Conservation (phyloP, 1,284 basidiomycete genomes). For the Neolentinus lepideus region DNA sequence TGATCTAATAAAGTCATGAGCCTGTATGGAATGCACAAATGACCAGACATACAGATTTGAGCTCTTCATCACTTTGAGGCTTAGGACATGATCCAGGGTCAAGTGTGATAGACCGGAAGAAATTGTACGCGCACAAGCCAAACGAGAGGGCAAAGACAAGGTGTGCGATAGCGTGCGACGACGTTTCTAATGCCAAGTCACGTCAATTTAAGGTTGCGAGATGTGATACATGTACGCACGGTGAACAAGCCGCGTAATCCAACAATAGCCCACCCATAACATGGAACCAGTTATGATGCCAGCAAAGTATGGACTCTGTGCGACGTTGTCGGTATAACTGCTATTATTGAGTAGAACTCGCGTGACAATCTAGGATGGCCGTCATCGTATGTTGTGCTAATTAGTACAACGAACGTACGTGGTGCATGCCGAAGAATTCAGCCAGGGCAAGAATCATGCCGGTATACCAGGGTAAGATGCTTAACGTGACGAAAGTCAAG, state of each 20-base stretch:
- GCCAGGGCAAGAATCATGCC: constrained; percentile 77
- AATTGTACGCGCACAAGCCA: constrained; percentile 78
- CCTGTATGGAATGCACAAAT: constrained; percentile 3
- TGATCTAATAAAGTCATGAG: constrained; percentile 41
- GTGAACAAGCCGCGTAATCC: constrained; percentile 69
- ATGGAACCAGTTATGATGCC: constrained; percentile 86
- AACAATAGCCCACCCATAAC: constrained; percentile 82
- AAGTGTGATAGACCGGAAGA: constrained; percentile 82
- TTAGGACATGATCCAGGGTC: constrained; percentile 90
- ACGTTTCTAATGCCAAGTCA: constrained; percentile 44
- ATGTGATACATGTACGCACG: constrained; percentile 34
- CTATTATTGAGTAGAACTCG: constrained; percentile 75
- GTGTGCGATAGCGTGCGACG: constrained; percentile 71
- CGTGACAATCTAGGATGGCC: constrained; percentile 59
- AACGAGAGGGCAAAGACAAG: constrained; percentile 68
- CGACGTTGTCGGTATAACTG: constrained; percentile 72
- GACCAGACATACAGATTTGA: constrained; percentile 45
- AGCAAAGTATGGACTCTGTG: constrained; percentile 83
- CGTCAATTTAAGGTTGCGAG: constrained; percentile 2
- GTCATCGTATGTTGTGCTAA: constrained; percentile 13
- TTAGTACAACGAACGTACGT: constrained; percentile 44
- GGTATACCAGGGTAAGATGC: constrained; percentile 85
- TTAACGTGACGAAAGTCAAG: constrained; percentile 78
- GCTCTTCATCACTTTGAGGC: constrained; percentile 71
- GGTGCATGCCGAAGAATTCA: constrained; percentile 89